Base-by-base conservation (phyloP, 73 alveolate genomes). In the Symbiodinium natans region DNA sequence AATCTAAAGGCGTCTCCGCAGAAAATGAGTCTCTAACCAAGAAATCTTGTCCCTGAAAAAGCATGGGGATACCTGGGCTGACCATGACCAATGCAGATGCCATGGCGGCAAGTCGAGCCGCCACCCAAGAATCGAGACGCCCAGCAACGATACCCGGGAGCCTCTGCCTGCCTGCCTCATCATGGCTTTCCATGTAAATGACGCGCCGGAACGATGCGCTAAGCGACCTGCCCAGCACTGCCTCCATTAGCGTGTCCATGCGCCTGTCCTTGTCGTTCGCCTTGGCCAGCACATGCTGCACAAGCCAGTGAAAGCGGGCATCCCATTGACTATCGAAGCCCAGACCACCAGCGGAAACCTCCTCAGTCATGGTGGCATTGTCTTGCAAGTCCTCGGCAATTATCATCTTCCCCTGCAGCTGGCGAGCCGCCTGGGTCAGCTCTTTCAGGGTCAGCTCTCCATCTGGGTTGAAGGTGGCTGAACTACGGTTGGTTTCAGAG, bases 281-380 rank as follows among this genome's bases (percentile, higher is more conserved):
- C 29, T 41, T 90, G 19, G 80, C 80, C 59, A 90, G 77, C 52
- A 17, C 48, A 41, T 71, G 43, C 21, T 71, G 11, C 39, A 90
- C 52, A 42, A 54, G 77, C 96, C 96, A 90, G 38, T 90, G 96
- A 40, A 90, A 90, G 38, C 19, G 11, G 11, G 88, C 96, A 31
- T 90, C 96, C 96, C 96, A 90, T 43, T 90, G 96, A 38, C 88
- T 71, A 52, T 90, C 75, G 83, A 90, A 90, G 41, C 96, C 96
- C 83, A 90, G 33, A 31, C 96, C 96, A 3, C 41, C 23, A 25
- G 11, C 27, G 17, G 85, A 59, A 90, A 41, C 48, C 54, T 48
- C 36, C 6, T 71, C 80, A 2, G 96, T 90, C 29, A 90, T 87
- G 11, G 96, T 68, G 23, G 21, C 17, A 34, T 90, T 90, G 40